These are phyloP conservation scores for Calonectria ilicicola DNA, from an alignment of 2,329 filamentous ascomycete genomes.

Conservation along the genomic window DNA sequence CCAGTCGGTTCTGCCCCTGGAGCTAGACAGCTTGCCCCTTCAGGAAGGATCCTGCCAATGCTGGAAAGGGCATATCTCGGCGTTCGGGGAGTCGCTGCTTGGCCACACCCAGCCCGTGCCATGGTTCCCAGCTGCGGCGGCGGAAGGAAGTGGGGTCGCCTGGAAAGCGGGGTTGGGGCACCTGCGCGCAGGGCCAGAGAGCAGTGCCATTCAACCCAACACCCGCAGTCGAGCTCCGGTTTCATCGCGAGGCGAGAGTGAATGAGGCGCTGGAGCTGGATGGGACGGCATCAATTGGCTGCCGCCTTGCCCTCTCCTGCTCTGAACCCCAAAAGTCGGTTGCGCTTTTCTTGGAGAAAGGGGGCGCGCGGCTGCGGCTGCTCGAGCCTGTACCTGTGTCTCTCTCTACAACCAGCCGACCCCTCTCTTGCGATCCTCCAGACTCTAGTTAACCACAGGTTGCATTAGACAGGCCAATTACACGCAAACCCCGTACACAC, in stretches of 20 bases:
- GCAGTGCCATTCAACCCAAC: not conserved
- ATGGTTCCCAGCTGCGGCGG: slow-evolving; percentile 14
- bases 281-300: not conserved
- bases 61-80: slow-evolving; percentile 45
- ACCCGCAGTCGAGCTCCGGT: not conserved
- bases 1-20: not conserved
- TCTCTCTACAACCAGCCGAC: not conserved
- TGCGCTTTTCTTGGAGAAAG: not conserved
- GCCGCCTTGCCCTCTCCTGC: not conserved
- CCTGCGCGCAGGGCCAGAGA: not conserved
- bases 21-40: slow-evolving; percentile 33
- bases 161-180: slow-evolving; percentile 3
- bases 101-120: not conserved
- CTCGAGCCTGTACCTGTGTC: not conserved
- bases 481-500: slow-evolving; percentile 1
- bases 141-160: slow-evolving; percentile 16
- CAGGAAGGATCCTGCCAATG: slow-evolving; percentile 31
- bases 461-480: slow-evolving; percentile 3
- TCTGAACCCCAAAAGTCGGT: not conserved
- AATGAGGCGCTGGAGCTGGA: not conserved
- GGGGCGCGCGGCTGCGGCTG: not conserved
- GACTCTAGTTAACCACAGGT: not conserved
- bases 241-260: not conserved
- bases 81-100: slow-evolving; percentile 39
- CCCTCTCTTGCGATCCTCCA: slow-evolving; percentile 2